A percentile compares a stretch with the other conserved stretches of the same genome.
Conservation (phyloP, 176 grass and related monocot species). For the Carex myosuroides region DNA sequence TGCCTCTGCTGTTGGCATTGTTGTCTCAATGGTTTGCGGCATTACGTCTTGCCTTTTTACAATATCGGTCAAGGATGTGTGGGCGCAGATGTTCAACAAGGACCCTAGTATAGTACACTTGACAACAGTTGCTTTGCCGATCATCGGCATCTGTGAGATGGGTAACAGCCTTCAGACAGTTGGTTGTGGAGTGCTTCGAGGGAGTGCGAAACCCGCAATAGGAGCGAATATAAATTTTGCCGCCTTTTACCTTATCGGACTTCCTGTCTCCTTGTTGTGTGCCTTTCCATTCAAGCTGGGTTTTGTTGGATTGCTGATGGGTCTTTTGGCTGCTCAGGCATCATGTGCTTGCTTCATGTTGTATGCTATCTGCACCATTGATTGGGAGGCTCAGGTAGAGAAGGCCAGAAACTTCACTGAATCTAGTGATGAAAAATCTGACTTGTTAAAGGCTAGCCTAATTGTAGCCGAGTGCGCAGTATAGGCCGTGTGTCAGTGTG, state of each 20-base stretch:
- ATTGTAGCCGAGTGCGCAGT: conserved; percentile 6
- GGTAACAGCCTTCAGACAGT: conserved; percentile 87
- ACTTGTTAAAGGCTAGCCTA: conserved; percentile 20
- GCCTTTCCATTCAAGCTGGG: conserved; percentile 54
- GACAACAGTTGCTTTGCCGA: conserved; percentile 48
- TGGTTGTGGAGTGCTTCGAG: conserved; percentile 73
- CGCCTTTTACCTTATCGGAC: conserved; percentile 70
- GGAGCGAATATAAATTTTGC: conserved; percentile 55
- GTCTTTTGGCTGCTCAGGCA: conserved; percentile 70
- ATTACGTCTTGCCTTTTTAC: conserved; percentile 41
- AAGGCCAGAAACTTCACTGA: conserved; percentile 39
- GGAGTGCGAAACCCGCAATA: conserved; percentile 43
- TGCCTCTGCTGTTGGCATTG: conserved; percentile 40
- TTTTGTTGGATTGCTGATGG: conserved; percentile 66
- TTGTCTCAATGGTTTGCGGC: conserved; percentile 38
- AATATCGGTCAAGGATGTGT: conserved; percentile 42
- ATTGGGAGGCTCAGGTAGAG: conserved; percentile 51
- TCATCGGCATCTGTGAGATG: conserved; percentile 71
- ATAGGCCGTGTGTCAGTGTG: background rate
- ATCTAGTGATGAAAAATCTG: background rate
- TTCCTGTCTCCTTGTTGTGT: conserved; percentile 62
- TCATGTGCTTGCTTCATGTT: conserved; percentile 68
- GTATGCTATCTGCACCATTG: conserved; percentile 33
- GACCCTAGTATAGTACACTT: conserved; percentile 41
- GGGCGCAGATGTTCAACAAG: conserved; percentile 62